Base-by-base conservation (phyloP, 169 alveolate genomes). In the Plasmodium knowlesi region DNA sequence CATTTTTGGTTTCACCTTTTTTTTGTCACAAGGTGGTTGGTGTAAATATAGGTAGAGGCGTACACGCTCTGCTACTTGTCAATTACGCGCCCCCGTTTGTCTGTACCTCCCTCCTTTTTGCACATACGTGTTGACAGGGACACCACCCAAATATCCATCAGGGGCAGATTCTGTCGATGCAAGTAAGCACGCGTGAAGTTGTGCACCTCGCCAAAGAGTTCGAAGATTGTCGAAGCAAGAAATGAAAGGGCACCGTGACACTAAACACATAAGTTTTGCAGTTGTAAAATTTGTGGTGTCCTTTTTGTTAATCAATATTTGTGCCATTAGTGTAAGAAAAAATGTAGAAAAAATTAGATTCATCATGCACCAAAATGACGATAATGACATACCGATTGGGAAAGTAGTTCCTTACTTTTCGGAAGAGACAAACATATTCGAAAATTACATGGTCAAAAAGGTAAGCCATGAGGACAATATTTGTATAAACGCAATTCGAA, bases 401-500 rank as follows among this genome's bases (percentile, higher is more conserved):
- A 89, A 41, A 61, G 70, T 89, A n/a, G 46, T 79, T 14, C 83
- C 90, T 19, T 89, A 89, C 37, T 89, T 73, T 39, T n/a, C 39
- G 30, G 73, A 79, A 14, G 89, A 78, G 53, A 70, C 84, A 25
- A 57, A 30, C 43, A 79, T 89, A 57, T 57, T 61, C 28, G 82
- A 89, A 54, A 81, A 78, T 61, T 61, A 37, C 22, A 43, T 28
- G 46, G 16, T 89, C 30, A 89, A 61, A 61, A 89, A 78, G 19
- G 73, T 89, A 89, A 79, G 37, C 34, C 34, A 22, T 32, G 72
- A 57, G 41, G 53, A 89, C 3, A 89, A 89, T 79, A 46, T 39
- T 5, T 89, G 94, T 41, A 39, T 67, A 57, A 70, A 79, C 43
- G 30, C 73, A 34, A 67, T 89, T 57, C 72, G 76, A 25, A 37